Percentiles rank a stretch among this genome's conserved stretches.
Conservation (phyloP, 2,329 filamentous ascomycete species). For the Scedosporium apiospermum region DNA sequence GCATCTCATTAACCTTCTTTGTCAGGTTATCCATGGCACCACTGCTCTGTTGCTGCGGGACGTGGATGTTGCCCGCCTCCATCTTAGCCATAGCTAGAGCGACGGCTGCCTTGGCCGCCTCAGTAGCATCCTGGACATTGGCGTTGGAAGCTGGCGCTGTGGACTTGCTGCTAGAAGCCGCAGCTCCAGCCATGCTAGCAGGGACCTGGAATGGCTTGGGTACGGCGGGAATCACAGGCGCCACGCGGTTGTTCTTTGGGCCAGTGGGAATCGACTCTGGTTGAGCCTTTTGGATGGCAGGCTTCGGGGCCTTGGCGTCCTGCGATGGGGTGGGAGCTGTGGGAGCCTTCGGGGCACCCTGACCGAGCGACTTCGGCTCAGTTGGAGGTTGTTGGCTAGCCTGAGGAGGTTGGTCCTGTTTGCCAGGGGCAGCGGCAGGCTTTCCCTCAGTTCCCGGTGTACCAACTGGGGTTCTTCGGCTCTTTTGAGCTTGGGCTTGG, state of each 20-base stretch:
- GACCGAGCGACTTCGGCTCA: slow-evolving; percentile 43
- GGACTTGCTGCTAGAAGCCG: slow-evolving; percentile 22
- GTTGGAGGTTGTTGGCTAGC: slow-evolving; percentile 32
- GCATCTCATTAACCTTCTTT: slow-evolving; percentile 69
- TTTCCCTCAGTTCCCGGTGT: slow-evolving; percentile 28
- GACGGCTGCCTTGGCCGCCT: slow-evolving; percentile 67
- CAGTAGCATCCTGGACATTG: slow-evolving; percentile 57
- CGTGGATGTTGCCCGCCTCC: slow-evolving; percentile 23
- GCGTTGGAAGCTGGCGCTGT: slow-evolving; percentile 23
- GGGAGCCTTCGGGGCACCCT: slow-evolving; percentile 33
- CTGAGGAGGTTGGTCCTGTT: slow-evolving; percentile 34
- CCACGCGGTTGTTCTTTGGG: slow-evolving; percentile 43
- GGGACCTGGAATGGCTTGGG: slow-evolving; percentile 20
- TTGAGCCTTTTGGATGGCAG: not conserved
- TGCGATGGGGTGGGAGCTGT: slow-evolving; percentile 1
- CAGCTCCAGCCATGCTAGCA: slow-evolving; percentile 15
- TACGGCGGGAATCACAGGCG: slow-evolving; percentile 46
- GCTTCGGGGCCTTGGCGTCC: slow-evolving; percentile 6
- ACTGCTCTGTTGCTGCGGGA: slow-evolving; percentile 19
- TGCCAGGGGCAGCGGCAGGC: slow-evolving; percentile 35
- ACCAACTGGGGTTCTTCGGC: slow-evolving; percentile 39
- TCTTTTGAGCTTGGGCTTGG: not conserved
- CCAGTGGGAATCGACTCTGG: slow-evolving; percentile 31
- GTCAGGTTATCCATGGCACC: slow-evolving; percentile 60
- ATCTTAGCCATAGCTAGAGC: slow-evolving; percentile 72